phyloP scores from a whole-genome alignment of 768 basidiomycete species.

The Lentinula guzmanii region DNA sequence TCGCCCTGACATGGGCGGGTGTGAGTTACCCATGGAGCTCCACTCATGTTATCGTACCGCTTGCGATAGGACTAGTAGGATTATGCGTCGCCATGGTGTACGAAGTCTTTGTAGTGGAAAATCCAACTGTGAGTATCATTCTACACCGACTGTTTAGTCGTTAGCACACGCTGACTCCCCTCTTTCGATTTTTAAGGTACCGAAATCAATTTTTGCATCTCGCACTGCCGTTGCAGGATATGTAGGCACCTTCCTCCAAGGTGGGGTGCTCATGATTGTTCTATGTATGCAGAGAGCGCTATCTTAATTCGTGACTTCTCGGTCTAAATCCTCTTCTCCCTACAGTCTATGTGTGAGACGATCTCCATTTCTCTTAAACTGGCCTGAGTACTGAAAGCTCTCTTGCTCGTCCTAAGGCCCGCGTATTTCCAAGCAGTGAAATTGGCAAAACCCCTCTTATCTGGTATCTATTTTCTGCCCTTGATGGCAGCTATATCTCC shows the following conservation, averaged over 20 bases:
- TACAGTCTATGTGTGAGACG: too few species aligned
- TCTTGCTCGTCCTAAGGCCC: not conserved
- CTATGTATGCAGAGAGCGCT: not conserved
- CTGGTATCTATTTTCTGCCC: too few species aligned
- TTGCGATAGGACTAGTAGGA: not conserved
- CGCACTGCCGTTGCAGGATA: not conserved
- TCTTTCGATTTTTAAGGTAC: not conserved
- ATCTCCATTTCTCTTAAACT: too few species aligned
- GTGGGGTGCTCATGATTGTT: not conserved
- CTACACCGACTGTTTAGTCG: too few species aligned
- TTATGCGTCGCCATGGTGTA: not conserved
- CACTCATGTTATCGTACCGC: not conserved
- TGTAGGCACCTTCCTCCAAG: not conserved
- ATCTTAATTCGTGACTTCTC: not conserved
- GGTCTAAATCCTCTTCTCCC: too few species aligned
- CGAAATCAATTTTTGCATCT: not conserved
- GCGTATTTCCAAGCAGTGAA: slow-evolving; percentile 23
- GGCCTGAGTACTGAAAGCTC: not conserved
- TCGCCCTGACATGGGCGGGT: slow-evolving; percentile 6
- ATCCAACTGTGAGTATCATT: not conserved
- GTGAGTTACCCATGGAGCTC: slow-evolving; percentile 7
- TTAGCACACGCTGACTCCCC: too few species aligned
- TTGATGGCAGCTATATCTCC: too few species aligned
- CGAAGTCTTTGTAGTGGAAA: not conserved
- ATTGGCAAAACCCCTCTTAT: too few species aligned